phyloP scores from a whole-genome alignment of 1,284 basidiomycete species.

The Fistulinella cinereoalba region DNA sequence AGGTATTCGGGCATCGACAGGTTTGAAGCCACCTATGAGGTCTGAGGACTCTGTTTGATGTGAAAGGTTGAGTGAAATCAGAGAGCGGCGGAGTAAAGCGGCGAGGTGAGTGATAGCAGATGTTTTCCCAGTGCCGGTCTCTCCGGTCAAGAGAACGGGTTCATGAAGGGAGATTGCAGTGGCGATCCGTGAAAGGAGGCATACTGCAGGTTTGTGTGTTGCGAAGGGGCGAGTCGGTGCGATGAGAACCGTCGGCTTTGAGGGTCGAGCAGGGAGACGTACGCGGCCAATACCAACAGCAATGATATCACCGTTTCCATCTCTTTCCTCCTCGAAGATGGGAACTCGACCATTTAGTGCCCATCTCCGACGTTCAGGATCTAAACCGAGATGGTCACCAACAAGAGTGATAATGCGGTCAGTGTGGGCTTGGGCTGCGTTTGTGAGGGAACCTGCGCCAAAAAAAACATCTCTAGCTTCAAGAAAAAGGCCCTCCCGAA shows the following conservation, averaged over 20 bases:
- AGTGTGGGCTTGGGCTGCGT: slow-evolving; percentile 50
- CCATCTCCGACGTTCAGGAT: slow-evolving; percentile 56
- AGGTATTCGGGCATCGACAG: slow-evolving; percentile 82
- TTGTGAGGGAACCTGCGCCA: slow-evolving; percentile 60
- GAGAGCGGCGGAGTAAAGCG: slow-evolving; percentile 69
- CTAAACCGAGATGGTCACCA: slow-evolving; percentile 65
- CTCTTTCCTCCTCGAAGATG: slow-evolving; percentile 65
- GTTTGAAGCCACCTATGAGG: slow-evolving; percentile 93
- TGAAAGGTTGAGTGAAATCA: slow-evolving; percentile 91
- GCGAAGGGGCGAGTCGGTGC: slow-evolving; percentile 69
- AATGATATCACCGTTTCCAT: slow-evolving; percentile 56
- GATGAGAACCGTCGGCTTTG: slow-evolving; percentile 37
- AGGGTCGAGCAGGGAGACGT: slow-evolving; percentile 46
- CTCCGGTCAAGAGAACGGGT: slow-evolving; percentile 91
- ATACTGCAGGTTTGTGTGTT: slow-evolving; percentile 83
- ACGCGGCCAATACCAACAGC: slow-evolving; percentile 60
- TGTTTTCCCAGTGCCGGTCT: slow-evolving; percentile 99
- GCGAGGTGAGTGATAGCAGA: slow-evolving; percentile 90
- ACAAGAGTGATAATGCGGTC: slow-evolving; percentile 51
- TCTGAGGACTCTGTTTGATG: slow-evolving; percentile 98
- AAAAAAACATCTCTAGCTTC: slow-evolving; percentile 94
- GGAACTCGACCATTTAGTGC: slow-evolving; percentile 61
- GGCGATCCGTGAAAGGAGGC: slow-evolving; percentile 81
- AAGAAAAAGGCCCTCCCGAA: slow-evolving; percentile 89
- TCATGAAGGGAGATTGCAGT: slow-evolving; percentile 75